phyloP scores from a whole-genome alignment of 768 basidiomycete genomes.

The Dentipellis sp. region DNA sequence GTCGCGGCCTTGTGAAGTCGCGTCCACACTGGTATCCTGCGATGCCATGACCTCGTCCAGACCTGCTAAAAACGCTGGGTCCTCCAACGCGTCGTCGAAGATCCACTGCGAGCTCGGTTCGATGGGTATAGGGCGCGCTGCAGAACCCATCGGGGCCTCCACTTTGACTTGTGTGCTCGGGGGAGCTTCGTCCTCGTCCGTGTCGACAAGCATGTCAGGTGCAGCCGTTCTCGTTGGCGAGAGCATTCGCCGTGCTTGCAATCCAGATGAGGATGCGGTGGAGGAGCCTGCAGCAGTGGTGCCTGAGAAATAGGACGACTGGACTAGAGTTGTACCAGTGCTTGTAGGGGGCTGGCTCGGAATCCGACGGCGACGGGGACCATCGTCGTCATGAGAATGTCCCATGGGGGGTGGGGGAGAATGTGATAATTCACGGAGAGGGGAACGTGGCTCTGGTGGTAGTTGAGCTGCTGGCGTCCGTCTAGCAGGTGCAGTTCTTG shows the following conservation, averaged over 20 bases:
- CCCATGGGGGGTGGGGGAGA: background rate
- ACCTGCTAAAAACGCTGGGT: background rate
- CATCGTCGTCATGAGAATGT: background rate
- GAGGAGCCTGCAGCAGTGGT: background rate
- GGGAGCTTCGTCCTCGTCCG: background rate
- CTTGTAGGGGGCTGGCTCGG: background rate
- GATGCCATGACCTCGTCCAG: background rate
- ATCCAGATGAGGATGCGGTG: background rate
- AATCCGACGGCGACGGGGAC: background rate
- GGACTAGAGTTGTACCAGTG: background rate
- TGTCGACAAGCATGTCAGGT: background rate
- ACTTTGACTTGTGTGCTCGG: background rate
- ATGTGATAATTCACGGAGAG: background rate
- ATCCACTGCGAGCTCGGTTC: background rate
- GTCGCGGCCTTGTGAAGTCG: background rate
- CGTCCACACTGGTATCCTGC: background rate
- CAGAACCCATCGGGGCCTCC: background rate
- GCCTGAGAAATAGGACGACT: background rate
- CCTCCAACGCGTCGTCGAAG: background rate
- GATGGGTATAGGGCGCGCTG: background rate
- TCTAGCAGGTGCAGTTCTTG: background rate
- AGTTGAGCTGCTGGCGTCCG: slow-evolving; percentile 4
- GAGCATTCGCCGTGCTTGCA: background rate
- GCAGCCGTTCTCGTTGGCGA: background rate
- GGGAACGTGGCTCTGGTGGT: slow-evolving; percentile 7